phyloP scores from a whole-genome alignment of 805 yeast genomes.

The Brettanomyces naardenensis region DNA sequence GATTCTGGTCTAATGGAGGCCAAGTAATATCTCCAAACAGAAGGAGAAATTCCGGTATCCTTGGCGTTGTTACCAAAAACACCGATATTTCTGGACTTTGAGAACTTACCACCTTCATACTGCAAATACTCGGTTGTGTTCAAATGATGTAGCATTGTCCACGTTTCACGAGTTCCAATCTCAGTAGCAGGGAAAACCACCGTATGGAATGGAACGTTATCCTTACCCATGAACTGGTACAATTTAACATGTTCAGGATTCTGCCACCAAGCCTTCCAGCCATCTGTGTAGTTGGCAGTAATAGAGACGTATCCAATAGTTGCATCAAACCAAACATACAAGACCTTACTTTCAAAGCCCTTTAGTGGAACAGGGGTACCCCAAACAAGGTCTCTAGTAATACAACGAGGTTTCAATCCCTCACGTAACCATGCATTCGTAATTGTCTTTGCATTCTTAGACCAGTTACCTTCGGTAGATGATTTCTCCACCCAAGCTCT shows the following conservation, averaged over 20 bases:
- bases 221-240: slow-evolving; percentile 99
- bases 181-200: slow-evolving; percentile 94
- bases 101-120: slow-evolving; percentile 96
- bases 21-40: slow-evolving; percentile 97
- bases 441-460: slow-evolving; percentile 81
- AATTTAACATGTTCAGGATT: slow-evolving; percentile 82
- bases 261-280: slow-evolving; percentile 89
- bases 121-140: slow-evolving; percentile 95
- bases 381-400: slow-evolving; percentile 96
- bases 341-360: slow-evolving; percentile 78
- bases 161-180: slow-evolving; percentile 78
- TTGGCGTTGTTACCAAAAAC: slow-evolving; percentile 97
- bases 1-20: slow-evolving; percentile 91
- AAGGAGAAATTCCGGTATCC: slow-evolving; percentile 82
- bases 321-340: slow-evolving; percentile 99
- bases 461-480: slow-evolving; percentile 76
- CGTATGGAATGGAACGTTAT: slow-evolving; percentile 97
- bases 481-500: slow-evolving; percentile 65
- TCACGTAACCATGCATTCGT: slow-evolving; percentile 91
- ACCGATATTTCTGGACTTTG: slow-evolving; percentile 96
- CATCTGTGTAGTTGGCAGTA: slow-evolving; percentile 81
- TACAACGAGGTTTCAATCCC: slow-evolving; percentile 89
- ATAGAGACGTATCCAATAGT: slow-evolving; percentile 94
- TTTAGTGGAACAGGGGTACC: slow-evolving; percentile 97
- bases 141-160: slow-evolving; percentile 89